A percentile compares a stretch with the other conserved stretches of the same genome.
Conservation (phyloP, 75 land plant species). For the Ceratopteris richardii region DNA sequence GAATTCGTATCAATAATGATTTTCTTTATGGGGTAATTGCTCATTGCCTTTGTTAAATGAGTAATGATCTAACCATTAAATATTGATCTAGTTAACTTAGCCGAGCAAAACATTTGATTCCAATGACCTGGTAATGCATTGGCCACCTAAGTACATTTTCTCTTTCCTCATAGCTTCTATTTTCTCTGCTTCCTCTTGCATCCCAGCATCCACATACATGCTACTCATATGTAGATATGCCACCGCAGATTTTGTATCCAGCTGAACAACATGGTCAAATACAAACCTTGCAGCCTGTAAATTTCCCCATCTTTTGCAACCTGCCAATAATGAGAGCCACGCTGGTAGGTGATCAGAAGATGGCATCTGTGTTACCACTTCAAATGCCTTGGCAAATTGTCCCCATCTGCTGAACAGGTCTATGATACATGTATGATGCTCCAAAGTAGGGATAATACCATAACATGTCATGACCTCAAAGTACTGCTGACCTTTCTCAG, state of each 20-base stretch:
- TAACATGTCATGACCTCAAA: neutral
- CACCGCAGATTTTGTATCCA: slow-evolving; percentile 5
- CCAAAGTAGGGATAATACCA: slow-evolving; percentile 10
- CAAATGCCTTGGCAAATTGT: slow-evolving; percentile 9
- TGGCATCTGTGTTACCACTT: slow-evolving; percentile 1
- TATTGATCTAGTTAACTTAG: too few species aligned
- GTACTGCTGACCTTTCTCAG: neutral
- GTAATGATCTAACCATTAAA: too few species aligned
- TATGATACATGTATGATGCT: slow-evolving; percentile 17
- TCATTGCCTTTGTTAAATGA: too few species aligned
- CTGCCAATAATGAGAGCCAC: slow-evolving; percentile 13
- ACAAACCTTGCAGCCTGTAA: slow-evolving; percentile 2
- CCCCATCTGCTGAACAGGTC: slow-evolving; percentile 15
- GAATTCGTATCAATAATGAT: too few species aligned
- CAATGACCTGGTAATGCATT: too few species aligned
- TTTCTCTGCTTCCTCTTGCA: slow-evolving; percentile 5
- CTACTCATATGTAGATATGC: slow-evolving; percentile 9
- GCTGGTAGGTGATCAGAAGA: slow-evolving; percentile 5
- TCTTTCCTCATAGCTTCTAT: neutral
- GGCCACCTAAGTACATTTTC: too few species aligned
- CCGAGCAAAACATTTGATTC: too few species aligned
- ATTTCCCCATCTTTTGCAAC: slow-evolving; percentile 8
- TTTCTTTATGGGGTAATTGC: too few species aligned
- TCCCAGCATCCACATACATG: slow-evolving; percentile 10
- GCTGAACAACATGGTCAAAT: slow-evolving; percentile 1